Base-by-base conservation (phyloP, 495 filamentous ascomycete species). In the Daldinia childiae region DNA sequence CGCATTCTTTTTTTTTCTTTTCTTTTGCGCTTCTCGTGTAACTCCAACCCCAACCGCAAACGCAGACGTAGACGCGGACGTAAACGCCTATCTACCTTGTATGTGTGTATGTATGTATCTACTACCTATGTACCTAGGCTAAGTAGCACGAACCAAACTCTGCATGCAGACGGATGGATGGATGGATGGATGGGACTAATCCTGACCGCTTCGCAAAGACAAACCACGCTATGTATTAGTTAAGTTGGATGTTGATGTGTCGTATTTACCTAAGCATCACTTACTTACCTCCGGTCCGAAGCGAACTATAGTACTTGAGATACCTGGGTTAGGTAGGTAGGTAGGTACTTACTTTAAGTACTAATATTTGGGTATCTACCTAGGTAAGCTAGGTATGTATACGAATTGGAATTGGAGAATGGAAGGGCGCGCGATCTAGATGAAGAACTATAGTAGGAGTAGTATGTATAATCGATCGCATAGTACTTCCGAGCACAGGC, bases 101-200 rank as follows among this genome's bases (percentile, higher is more conserved):
- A n/a, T n/a, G n/a, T n/a, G n/a, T n/a, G n/a, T n/a, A n/a, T n/a
- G n/a, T n/a, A n/a, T n/a, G n/a, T n/a, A 34, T 34, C 32, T 34
- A 34, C 32, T 4, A 12, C 32, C 32, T 34, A 34, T 2, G 7
- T 4, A 12, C 32, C 32, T 34, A 34, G 9, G 7, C 32, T 34
- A 12, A 48, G 43, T 48, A 19, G 12, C 43, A 48, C 43, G 43
- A 48, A 48, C 43, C 43, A 48, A 48, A 45, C n/a, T 45, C n/a
- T 45, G 17, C 43, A 19, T 11, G 43, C 17, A 48, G 7, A 11
- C 43, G n/a, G 43, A 48, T 48, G 17, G 43, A 21, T n/a, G n/a
- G n/a, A n/a, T n/a, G n/a, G 7, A 11, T 19, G n/a, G 43, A 48
- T 48, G 17, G 43, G 11, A 48, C 43, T 48, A 48, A 48, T 48